Conservation (phyloP, 2,329 filamentous ascomycete genomes). For the Fusarium solani-melongenae region DNA sequence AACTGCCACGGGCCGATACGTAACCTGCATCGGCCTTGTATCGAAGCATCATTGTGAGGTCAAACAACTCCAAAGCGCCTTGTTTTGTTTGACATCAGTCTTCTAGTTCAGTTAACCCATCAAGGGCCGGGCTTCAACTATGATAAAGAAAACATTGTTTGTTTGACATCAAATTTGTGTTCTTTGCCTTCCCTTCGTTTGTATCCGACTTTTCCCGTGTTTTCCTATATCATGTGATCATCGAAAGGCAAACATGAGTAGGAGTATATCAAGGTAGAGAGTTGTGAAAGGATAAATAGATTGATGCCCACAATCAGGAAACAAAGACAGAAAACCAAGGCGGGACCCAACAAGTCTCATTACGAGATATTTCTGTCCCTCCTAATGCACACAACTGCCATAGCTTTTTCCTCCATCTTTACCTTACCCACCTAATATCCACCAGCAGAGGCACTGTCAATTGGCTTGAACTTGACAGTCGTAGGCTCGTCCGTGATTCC, state of each 20-base stretch:
- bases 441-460: background rate
- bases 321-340: background rate
- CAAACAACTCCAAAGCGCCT: background rate
- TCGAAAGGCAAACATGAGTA: background rate
- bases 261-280: background rate
- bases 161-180: background rate
- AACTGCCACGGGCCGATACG: background rate
- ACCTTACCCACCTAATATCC: constrained; percentile 10
- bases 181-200: background rate
- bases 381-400: background rate
- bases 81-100: background rate
- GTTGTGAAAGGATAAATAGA: background rate
- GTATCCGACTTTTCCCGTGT: background rate
- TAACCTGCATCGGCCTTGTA: background rate
- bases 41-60: background rate
- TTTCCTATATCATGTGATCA: background rate
- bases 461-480: constrained; percentile 20
- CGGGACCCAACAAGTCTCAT: background rate
- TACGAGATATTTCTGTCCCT: background rate
- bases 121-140: too few species aligned
- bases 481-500: constrained; percentile 54
- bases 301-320: background rate
- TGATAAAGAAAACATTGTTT: too few species aligned
- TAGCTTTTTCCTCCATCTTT: background rate
- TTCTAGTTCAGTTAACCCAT: too few species aligned